Evolutionary conservation across 257 asterid genomes (phyloP), one percentile per base, ranked within the genome.

Genomic region (Primulina tabacum): DNA sequence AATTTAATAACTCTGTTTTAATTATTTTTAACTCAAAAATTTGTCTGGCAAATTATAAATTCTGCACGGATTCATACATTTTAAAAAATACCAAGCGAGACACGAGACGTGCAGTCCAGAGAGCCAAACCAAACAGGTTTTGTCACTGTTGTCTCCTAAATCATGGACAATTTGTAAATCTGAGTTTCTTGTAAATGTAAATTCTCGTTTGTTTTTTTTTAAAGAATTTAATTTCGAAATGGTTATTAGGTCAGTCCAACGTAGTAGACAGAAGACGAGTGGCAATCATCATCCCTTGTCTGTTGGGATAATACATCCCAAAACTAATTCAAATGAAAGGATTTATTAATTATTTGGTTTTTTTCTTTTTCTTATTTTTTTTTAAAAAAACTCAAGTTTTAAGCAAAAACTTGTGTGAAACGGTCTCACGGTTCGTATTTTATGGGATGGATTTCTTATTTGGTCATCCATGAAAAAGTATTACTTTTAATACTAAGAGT

Each of bases 81-180:
- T 14, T 50, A 2, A 43, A 14, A 43, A 1, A 43, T 43, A 43
- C 50, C 55, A 50, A 50, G 8, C 14, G 57, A 50, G 57, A 17
- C 56, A 50, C 56, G 56, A 50, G 56, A 16, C 8, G 8, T 50
- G 56, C 56, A 50, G 14, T 12, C 55, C 14, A 47, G 18, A 14
- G 6, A 14, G 18, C 55, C n/a, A 47, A 47, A 47, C 33, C 43
- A 5, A 64, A 60, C 71, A 37, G 59, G 58, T 56, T 53, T 18
- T 8, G 52, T 20, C 60, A 55, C 71, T 64, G 33, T 72, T 64
- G 76, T 64, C 76, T 33, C 70, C 12, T 18, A 7, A 35, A 6
- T 16, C 11, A 40, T 11, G 52, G 52, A 40, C 55, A 12, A 47
- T 47, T 47, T 47, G 18, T 11, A 10, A 40, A 40, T 40, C 52